Conservation (phyloP, 305 asterid genomes). For the Coffea humblotiana region DNA sequence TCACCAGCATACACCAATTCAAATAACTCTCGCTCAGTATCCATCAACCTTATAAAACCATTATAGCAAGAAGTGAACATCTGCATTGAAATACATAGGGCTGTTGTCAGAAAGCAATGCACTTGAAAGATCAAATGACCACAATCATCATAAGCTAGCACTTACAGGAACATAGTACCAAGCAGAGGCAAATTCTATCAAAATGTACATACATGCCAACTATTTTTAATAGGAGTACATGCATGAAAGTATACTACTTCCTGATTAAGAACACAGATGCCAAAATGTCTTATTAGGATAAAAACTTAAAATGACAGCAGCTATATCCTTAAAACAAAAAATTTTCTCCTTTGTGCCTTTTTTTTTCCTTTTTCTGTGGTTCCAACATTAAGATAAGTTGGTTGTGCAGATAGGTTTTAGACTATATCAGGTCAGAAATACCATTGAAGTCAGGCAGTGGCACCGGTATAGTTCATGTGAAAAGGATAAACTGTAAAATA, state of each 20-base stretch:
- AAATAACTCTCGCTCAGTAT: slow-evolving; percentile 72
- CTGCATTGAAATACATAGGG: slow-evolving; percentile 45
- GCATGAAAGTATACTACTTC: background rate
- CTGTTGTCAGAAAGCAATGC: slow-evolving; percentile 6
- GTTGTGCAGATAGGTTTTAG: background rate
- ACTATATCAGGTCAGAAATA: background rate
- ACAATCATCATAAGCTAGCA: background rate
- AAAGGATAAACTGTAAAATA: background rate
- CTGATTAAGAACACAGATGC: background rate
- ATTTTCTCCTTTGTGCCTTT: background rate
- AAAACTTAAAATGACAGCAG: slow-evolving; percentile 4
- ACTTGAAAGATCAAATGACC: background rate
- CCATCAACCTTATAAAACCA: slow-evolving; percentile 78
- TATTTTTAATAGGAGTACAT: background rate
- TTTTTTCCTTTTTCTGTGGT: too few relatives aligned
- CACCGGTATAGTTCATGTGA: background rate
- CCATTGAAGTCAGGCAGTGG: background rate
- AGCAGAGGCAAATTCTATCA: background rate
- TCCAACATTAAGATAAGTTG: background rate
- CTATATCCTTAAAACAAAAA: background rate
- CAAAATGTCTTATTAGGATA: background rate
- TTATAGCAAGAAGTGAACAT: slow-evolving; percentile 74
- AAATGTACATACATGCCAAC: background rate
- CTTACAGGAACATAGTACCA: background rate
- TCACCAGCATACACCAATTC: slow-evolving; percentile 57